These are phyloP conservation scores for Vigna trinervia DNA, from an alignment of 306 rosid species.

Conservation along the genomic window DNA sequence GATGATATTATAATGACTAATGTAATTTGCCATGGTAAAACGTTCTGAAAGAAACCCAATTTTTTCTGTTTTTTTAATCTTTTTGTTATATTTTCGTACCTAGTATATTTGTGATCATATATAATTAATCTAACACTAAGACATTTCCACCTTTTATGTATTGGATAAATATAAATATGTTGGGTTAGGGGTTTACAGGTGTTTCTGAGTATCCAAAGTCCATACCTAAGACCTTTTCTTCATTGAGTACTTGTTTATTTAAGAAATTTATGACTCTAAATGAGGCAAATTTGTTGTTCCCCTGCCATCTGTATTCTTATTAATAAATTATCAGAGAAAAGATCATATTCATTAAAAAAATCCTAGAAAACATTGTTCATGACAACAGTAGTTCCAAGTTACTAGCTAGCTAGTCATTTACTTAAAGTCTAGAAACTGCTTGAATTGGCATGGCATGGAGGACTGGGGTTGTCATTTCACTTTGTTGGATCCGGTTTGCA, in stretches of 20 bases:
- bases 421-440: constrained; percentile 12
- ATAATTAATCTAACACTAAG: background rate
- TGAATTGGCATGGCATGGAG: constrained; percentile 1
- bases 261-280: background rate
- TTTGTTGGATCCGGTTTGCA: background rate
- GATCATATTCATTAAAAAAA: no score
- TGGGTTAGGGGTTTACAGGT: background rate
- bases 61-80: background rate
- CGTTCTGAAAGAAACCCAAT: constrained; percentile 16
- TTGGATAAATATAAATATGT: background rate
- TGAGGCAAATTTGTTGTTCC: background rate
- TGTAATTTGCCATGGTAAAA: background rate
- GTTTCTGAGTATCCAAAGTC: background rate
- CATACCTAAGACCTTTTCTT: constrained; percentile 3
- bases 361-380: background rate
- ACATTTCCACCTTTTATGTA: constrained; percentile 10
- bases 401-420: background rate
- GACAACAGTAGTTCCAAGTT: constrained; percentile 4
- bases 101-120: no score
- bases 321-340: no score
- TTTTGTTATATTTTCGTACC: background rate
- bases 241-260: background rate
- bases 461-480: constrained; percentile 19
- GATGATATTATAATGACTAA: constrained; percentile 10
- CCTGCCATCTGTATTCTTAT: background rate